Evolutionary conservation across 306 rosid species (phyloP).

Genomic region (Calophaca sinica): DNA sequence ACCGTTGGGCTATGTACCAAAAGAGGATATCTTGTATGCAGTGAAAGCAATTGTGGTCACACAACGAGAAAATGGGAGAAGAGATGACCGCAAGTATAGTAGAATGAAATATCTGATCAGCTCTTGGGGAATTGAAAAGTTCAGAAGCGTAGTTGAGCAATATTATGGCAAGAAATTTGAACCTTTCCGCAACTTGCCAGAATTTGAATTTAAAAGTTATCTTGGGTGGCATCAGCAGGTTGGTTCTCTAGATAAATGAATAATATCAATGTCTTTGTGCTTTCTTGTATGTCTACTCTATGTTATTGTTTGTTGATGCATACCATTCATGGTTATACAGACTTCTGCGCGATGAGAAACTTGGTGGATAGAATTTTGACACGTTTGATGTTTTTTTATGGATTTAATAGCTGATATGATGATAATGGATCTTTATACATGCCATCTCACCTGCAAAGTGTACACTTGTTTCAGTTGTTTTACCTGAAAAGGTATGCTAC

Average conservation of each 20-base stretch:
- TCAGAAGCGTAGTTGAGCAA: conserved; percentile 77
- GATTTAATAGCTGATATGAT: conserved; percentile 34
- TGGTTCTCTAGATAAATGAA: conserved; percentile 46
- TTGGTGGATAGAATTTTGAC: conserved; percentile 27
- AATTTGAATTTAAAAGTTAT: conserved; percentile 94
- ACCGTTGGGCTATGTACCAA: conserved; percentile 91
- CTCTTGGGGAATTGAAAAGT: conserved; percentile 98
- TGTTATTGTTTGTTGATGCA: conserved; percentile 33
- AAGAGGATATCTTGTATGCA: conserved; percentile 93
- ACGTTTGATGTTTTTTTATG: conserved; percentile 31
- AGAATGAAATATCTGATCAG: conserved; percentile 92
- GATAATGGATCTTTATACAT: conserved; percentile 24
- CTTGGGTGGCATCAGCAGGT: conserved; percentile 99
- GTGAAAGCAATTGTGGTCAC: conserved; percentile 95
- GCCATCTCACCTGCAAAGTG: conserved; percentile 11
- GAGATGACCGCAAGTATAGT: conserved; percentile 97
- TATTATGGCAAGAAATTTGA: conserved; percentile 92
- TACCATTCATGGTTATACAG: neutral
- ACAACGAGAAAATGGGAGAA: conserved; percentile 95
- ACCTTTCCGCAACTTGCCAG: conserved; percentile 78
- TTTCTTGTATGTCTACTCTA: neutral
- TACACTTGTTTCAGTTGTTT: conserved; percentile 41
- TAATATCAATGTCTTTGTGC: conserved; percentile 38
- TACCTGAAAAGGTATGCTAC: conserved; percentile 24
- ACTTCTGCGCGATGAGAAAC: conserved; percentile 4